phyloP scores from a whole-genome alignment of 108 stramenopile genomes.

The Aurantiochytrium sp. region DNA sequence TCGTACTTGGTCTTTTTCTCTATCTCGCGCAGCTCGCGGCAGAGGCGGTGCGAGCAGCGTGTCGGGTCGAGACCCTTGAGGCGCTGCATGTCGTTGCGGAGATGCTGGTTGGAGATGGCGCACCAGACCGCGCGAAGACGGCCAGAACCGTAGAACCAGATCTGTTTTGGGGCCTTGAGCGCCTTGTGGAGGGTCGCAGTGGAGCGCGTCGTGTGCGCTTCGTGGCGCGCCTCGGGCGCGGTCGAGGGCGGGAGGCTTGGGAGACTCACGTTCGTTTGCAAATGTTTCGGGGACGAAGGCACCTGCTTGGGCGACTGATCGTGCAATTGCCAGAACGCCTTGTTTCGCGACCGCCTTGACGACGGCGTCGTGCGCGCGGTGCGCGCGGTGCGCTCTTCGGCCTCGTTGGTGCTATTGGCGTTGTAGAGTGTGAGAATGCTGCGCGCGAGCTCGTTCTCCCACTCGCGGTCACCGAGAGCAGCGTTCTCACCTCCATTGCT shows the following conservation, averaged over 20 bases:
- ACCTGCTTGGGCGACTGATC: not conserved
- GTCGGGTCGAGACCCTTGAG: not conserved
- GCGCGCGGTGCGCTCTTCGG: not conserved
- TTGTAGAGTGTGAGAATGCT: not conserved
- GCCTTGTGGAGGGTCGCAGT: not conserved
- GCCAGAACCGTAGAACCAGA: constrained; percentile 54
- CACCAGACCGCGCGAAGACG: constrained; percentile 45
- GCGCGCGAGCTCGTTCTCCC: constrained; percentile 38
- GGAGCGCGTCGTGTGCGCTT: no score
- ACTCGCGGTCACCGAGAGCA: not conserved
- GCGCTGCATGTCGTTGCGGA: not conserved
- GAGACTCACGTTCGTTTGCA: not conserved
- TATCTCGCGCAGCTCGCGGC: constrained; percentile 34
- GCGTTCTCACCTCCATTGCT: not conserved
- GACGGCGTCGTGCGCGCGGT: not conserved
- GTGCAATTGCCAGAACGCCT: not conserved
- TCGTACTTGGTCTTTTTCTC: constrained; percentile 41
- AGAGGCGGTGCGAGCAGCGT: not conserved
- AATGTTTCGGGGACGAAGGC: not conserved
- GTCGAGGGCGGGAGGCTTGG: not conserved
- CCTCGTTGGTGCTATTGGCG: not conserved
- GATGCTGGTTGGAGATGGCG: constrained; percentile 29
- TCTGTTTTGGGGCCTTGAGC: constrained; percentile 32
- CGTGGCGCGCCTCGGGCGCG: no score
- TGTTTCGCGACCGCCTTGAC: not conserved